Percentiles rank a stretch among this genome's conserved stretches.
Evolutionary conservation across 75 land plant genomes (phyloP).

Genomic region (Adiantum capillusveneris): DNA sequence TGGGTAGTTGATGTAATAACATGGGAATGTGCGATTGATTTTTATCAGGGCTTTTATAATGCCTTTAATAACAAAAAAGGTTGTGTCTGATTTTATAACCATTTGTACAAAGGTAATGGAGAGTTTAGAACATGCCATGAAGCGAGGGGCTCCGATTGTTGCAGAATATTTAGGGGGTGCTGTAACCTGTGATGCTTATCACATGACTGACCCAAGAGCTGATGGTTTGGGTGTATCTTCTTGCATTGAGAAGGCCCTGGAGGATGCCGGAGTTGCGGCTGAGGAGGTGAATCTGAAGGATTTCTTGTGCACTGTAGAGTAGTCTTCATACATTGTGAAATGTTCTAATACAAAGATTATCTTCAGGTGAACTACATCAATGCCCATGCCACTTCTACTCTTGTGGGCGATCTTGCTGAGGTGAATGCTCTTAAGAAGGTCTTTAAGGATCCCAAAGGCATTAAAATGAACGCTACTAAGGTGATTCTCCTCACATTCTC

Average conservation of each 20-base stretch:
- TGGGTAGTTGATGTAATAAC: no score
- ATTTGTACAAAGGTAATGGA: slow-evolving; percentile 57
- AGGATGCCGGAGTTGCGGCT: slow-evolving; percentile 78
- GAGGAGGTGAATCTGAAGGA: slow-evolving; percentile 69
- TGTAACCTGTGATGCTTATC: slow-evolving; percentile 84
- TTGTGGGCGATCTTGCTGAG: slow-evolving; percentile 23
- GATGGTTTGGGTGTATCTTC: slow-evolving; percentile 86
- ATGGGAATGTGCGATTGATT: no score
- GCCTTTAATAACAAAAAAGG: neutral
- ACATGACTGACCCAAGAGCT: slow-evolving; percentile 86
- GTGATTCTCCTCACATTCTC: slow-evolving; percentile 1
- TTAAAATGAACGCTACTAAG: slow-evolving; percentile 23
- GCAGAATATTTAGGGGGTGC: slow-evolving; percentile 92
- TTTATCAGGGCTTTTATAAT: no score
- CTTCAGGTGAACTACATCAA: slow-evolving; percentile 23
- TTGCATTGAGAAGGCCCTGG: slow-evolving; percentile 60
- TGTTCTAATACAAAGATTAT: no score
- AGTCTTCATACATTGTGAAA: neutral
- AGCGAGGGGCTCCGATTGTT: slow-evolving; percentile 68
- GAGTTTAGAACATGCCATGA: slow-evolving; percentile 88
- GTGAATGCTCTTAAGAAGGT: slow-evolving; percentile 30
- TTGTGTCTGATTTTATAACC: neutral
- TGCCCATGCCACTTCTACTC: slow-evolving; percentile 23
- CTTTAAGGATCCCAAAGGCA: slow-evolving; percentile 25
- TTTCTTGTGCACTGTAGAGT: no score